Percentiles rank a stretch among this genome's conserved stretches.
Conservation (phyloP, 2,329 filamentous ascomycete species). For the Aspergillus hortae region DNA sequence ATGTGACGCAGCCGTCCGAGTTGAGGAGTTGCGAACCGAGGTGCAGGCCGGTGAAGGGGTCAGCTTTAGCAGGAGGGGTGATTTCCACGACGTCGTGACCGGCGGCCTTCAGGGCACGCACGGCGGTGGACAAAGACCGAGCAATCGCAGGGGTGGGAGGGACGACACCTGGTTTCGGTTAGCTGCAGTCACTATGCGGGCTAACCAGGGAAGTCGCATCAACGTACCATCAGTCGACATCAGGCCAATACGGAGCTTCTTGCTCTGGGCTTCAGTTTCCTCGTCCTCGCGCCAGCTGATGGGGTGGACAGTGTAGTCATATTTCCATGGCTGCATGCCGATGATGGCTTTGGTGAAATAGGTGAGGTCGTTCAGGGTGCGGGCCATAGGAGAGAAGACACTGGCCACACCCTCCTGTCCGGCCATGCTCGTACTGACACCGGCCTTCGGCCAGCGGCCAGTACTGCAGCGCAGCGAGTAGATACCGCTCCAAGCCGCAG, state of each 20-base stretch:
- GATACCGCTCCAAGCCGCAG: conserved; percentile 85
- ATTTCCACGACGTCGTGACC: conserved; percentile 73
- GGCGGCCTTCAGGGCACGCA: conserved; percentile 62
- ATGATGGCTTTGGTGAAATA: conserved; percentile 82
- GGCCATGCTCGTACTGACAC: conserved; percentile 81
- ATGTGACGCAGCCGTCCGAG: conserved; percentile 77
- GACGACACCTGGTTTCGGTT: conserved; percentile 58
- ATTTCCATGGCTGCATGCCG: conserved; percentile 80
- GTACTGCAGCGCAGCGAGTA: conserved; percentile 85
- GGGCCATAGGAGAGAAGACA: conserved; percentile 89
- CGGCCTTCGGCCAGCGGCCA: conserved; percentile 83
- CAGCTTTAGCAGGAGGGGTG: conserved; percentile 66
- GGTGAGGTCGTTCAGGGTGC: conserved; percentile 74
- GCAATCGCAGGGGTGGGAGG: conserved; percentile 81
- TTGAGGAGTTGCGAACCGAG: conserved; percentile 79
- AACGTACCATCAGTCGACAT: conserved; percentile 65
- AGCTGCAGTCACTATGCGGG: neutral
- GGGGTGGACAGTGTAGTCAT: conserved; percentile 81
- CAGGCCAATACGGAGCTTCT: conserved; percentile 69
- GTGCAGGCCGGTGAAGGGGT: conserved; percentile 71
- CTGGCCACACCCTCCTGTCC: conserved; percentile 87
- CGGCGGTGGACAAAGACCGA: conserved; percentile 69
- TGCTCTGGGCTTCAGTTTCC: conserved; percentile 57
- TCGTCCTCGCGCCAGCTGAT: conserved; percentile 70
- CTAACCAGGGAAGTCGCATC: neutral